Conservation (phyloP, 2,329 filamentous ascomycete genomes). For the Verticillium albo-atrum region DNA sequence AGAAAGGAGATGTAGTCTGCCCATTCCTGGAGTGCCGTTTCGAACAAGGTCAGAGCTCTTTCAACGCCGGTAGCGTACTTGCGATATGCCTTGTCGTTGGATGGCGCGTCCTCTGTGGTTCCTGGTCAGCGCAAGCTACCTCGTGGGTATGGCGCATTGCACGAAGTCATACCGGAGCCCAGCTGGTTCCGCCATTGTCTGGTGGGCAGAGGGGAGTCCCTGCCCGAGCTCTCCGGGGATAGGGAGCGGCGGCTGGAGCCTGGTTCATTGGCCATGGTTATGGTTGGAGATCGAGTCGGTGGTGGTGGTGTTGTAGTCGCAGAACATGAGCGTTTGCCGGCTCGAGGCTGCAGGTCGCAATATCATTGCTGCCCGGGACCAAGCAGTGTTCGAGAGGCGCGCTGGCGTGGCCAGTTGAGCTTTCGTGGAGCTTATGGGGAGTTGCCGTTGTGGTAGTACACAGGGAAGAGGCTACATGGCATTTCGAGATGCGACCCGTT, state of each 20-base stretch:
- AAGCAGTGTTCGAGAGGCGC: not conserved
- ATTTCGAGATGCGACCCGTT: not conserved
- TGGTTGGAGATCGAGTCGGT: constrained; percentile 8
- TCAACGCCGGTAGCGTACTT: constrained; percentile 89
- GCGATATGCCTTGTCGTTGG: constrained; percentile 68
- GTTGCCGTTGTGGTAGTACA: not conserved
- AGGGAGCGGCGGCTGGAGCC: constrained; percentile 50
- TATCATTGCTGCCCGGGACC: not conserved
- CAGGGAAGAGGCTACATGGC: not conserved
- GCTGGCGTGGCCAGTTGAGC: not conserved
- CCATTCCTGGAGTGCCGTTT: constrained; percentile 95
- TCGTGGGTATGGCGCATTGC: not conserved
- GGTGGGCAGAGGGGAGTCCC: constrained; percentile 63
- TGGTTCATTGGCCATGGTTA: constrained; percentile 61
- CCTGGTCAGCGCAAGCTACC: not conserved
- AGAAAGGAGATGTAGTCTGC: constrained; percentile 98
- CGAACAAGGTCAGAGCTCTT: constrained; percentile 81
- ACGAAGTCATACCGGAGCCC: constrained; percentile 61
- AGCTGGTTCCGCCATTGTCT: constrained; percentile 74
- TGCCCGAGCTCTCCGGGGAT: constrained; percentile 81
- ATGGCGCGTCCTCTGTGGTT: constrained; percentile 45
- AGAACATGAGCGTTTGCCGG: constrained; percentile 4
- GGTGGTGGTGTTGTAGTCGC: constrained; percentile 6
- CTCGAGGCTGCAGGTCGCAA: constrained; percentile 18
- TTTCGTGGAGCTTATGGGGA: not conserved